Conservation (phyloP, 345 rosid species). For the Psidium guajava region DNA sequence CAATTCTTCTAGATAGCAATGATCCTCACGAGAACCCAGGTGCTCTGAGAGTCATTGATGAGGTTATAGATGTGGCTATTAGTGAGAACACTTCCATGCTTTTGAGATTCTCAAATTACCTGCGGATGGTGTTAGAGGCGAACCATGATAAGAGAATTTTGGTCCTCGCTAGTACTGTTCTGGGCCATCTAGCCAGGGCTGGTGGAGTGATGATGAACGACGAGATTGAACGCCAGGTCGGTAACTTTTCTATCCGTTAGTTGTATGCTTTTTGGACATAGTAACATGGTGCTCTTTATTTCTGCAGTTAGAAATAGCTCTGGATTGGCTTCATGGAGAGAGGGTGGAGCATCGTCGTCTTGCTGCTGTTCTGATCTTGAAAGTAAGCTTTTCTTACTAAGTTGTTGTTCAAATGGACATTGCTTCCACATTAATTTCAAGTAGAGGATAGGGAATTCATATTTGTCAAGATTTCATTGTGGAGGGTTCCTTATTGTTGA, state of each 20-base stretch:
- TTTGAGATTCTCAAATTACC: conserved; percentile 69
- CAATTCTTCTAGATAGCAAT: conserved; percentile 53
- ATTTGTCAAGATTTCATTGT: not conserved
- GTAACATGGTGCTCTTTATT: not conserved
- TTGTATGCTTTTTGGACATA: not conserved
- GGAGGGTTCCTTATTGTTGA: not conserved
- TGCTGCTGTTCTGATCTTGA: conserved; percentile 85
- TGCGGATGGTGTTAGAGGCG: conserved; percentile 65
- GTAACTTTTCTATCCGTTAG: not conserved
- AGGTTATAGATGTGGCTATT: conserved; percentile 78
- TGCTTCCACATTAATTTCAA: not conserved
- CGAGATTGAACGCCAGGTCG: conserved; percentile 92
- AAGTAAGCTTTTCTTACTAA: conserved; percentile 26
- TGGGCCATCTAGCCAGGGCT: conserved; percentile 96
- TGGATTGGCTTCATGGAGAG: conserved; percentile 85
- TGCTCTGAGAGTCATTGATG: conserved; percentile 82
- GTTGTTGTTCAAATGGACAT: not conserved
- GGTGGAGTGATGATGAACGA: conserved; percentile 99
- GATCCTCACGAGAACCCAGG: conserved; percentile 80
- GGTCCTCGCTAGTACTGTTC: conserved; percentile 86
- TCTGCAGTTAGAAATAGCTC: conserved; percentile 69
- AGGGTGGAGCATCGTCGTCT: conserved; percentile 82
- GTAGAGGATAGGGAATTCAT: not conserved
- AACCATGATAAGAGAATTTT: conserved; percentile 79
- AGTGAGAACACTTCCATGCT: conserved; percentile 96